Conservation (phyloP, 192 early-diverging fungal genomes). For the Backusella australiensis region DNA sequence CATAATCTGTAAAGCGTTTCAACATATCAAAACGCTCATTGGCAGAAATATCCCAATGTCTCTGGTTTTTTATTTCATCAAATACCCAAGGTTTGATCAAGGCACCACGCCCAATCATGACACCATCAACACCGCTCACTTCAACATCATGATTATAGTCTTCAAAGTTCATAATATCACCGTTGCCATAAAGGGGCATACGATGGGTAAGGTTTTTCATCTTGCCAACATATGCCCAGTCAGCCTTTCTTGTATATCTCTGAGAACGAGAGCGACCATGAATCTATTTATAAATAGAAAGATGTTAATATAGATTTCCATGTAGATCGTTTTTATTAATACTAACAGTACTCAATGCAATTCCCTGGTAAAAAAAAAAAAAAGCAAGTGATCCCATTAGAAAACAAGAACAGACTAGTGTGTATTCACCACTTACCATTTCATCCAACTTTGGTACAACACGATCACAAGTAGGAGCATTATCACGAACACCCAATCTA, state of each 20-base stretch:
- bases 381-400: not conserved
- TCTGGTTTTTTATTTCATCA: slow-evolving; percentile 82
- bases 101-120: slow-evolving; percentile 82
- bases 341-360: slow-evolving; percentile 55
- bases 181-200: slow-evolving; percentile 73
- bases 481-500: slow-evolving; percentile 69
- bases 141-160: slow-evolving; percentile 78
- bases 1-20: slow-evolving; percentile 76
- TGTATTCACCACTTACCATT: slow-evolving; percentile 38
- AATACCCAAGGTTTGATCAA: slow-evolving; percentile 99
- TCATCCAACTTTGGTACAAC: slow-evolving; percentile 68
- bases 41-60: slow-evolving; percentile 88
- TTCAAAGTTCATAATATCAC: slow-evolving; percentile 80
- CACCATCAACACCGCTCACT: slow-evolving; percentile 65
- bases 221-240: slow-evolving; percentile 88
- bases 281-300: slow-evolving; percentile 37
- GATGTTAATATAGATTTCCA: not conserved
- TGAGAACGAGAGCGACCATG: slow-evolving; percentile 92
- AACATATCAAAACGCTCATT: slow-evolving; percentile 90
- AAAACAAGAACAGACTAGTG: not conserved
- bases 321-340: not conserved
- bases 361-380: slow-evolving; percentile 38
- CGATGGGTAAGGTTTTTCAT: slow-evolving; percentile 40
- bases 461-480: slow-evolving; percentile 64
- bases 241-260: slow-evolving; percentile 84